phyloP scores from a whole-genome alignment of 2,329 filamentous ascomycete species.

The Diplodia seriata region DNA sequence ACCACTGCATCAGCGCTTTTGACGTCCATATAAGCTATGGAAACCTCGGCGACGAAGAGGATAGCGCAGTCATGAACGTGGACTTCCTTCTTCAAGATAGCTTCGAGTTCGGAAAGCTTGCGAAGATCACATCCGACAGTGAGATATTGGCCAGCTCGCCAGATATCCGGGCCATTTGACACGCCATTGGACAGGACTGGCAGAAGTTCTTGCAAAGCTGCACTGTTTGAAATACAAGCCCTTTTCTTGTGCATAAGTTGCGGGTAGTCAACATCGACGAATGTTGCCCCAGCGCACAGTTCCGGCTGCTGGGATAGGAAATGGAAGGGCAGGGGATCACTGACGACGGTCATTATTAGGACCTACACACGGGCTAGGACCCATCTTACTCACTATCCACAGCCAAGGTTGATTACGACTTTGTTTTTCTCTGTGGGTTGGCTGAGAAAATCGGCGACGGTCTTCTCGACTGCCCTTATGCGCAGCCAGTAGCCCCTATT shows the following conservation, averaged over 20 bases:
- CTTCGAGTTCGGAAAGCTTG: slow-evolving; percentile 67
- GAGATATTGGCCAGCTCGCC: slow-evolving; percentile 70
- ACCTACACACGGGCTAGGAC: too few relatives aligned
- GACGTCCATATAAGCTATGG: slow-evolving; percentile 86
- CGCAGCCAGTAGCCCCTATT: slow-evolving; percentile 90
- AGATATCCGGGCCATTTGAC: slow-evolving; percentile 41
- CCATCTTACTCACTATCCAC: slow-evolving; percentile 76
- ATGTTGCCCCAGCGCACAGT: slow-evolving; percentile 65
- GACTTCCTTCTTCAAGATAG: slow-evolving; percentile 65
- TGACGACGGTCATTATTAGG: slow-evolving; percentile 49
- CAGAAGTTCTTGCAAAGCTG: slow-evolving; percentile 56
- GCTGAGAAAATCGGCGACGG: slow-evolving; percentile 76
- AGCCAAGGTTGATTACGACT: slow-evolving; percentile 83
- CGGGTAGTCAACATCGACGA: slow-evolving; percentile 87
- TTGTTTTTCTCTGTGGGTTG: slow-evolving; percentile 64
- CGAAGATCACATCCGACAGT: slow-evolving; percentile 84
- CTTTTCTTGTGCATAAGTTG: slow-evolving; percentile 79
- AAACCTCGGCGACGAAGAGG: slow-evolving; percentile 87
- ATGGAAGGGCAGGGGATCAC: slow-evolving; percentile 87
- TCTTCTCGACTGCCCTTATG: slow-evolving; percentile 79
- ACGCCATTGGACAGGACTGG: slow-evolving; percentile 40
- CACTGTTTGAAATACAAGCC: slow-evolving; percentile 65
- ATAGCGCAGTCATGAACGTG: slow-evolving; percentile 67
- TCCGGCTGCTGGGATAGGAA: slow-evolving; percentile 72
- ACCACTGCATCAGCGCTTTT: slow-evolving; percentile 76